These are phyloP conservation scores for Chalaropsis ovoidea DNA, from an alignment of 2,329 filamentous ascomycete genomes.

Conservation along the genomic window DNA sequence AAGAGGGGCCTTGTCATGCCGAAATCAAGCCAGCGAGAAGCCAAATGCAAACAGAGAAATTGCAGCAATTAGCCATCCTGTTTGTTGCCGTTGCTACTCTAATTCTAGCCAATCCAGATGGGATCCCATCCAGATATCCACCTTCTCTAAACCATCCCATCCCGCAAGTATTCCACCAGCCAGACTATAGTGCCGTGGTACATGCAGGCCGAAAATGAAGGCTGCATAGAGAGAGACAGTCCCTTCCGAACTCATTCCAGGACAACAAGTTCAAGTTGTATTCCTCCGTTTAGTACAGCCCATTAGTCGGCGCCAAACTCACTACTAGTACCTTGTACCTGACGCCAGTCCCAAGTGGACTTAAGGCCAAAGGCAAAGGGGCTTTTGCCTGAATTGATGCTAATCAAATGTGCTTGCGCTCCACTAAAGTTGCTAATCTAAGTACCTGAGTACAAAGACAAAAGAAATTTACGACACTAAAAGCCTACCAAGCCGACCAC, in stretches of 20 bases:
- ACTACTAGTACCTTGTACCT: slow-evolving; percentile 17
- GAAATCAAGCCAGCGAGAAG: not conserved
- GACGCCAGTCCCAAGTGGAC: slow-evolving; percentile 2
- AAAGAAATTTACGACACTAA: not conserved
- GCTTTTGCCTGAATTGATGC: not conserved
- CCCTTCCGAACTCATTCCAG: not conserved
- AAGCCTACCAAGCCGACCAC: too few relatives aligned
- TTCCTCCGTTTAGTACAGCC: not conserved
- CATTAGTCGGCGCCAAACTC: not conserved
- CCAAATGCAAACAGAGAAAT: not conserved
- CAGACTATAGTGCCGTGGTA: too few relatives aligned
- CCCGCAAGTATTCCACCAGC: too few relatives aligned
- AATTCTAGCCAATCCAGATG: too few relatives aligned
- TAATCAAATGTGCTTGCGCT: too few relatives aligned
- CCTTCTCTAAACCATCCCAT: too few relatives aligned
- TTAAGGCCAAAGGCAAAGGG: not conserved
- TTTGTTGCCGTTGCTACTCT: not conserved
- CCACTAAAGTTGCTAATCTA: not conserved
- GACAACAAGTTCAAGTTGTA: too few relatives aligned
- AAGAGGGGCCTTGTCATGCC: not conserved
- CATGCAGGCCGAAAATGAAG: too few relatives aligned
- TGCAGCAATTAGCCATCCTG: slow-evolving; percentile 1
- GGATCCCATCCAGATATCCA: too few relatives aligned
- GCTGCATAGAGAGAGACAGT: not conserved
- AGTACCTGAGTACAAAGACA: not conserved